These are phyloP conservation scores for Nigrospora oryzae DNA, from an alignment of 2,329 filamentous ascomycete genomes.

Conservation along the genomic window DNA sequence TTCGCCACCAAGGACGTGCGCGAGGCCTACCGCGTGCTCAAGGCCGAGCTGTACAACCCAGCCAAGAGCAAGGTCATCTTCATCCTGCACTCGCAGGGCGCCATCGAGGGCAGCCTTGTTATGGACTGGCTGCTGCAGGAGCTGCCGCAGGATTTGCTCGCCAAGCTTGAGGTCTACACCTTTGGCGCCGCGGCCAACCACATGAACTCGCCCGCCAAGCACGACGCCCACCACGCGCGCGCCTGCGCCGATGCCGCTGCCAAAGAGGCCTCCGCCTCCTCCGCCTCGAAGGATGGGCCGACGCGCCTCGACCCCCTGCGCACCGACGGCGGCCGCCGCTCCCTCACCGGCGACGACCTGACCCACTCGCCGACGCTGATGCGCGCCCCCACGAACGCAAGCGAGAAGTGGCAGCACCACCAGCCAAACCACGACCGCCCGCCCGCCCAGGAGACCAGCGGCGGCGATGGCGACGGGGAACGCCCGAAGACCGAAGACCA, in stretches of 20 bases:
- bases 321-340: neutral
- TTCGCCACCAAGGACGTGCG: conserved; percentile 64
- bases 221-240: conserved; percentile 10
- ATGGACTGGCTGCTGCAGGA: conserved; percentile 72
- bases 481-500: too few relatives aligned
- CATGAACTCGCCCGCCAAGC: conserved; percentile 67
- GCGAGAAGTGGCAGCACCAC: too few relatives aligned
- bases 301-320: too few relatives aligned
- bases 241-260: conserved; percentile 21
- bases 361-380: too few relatives aligned
- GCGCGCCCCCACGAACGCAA: too few relatives aligned
- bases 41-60: conserved; percentile 53
- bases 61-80: conserved; percentile 61
- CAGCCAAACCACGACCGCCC: too few relatives aligned
- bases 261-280: conserved; percentile 25
- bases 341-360: neutral
- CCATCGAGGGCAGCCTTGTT: conserved; percentile 63
- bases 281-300: conserved; percentile 12
- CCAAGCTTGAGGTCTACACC: conserved; percentile 68
- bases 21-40: conserved; percentile 52
- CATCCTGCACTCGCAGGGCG: conserved; percentile 70
- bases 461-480: too few relatives aligned
- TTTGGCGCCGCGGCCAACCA: conserved; percentile 75
- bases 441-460: too few relatives aligned
- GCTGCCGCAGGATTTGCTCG: conserved; percentile 54